A percentile compares a stretch with the other conserved stretches of the same genome.
Evolutionary conservation across 306 rosid species (phyloP).

Genomic region (Pyrus communis): DNA sequence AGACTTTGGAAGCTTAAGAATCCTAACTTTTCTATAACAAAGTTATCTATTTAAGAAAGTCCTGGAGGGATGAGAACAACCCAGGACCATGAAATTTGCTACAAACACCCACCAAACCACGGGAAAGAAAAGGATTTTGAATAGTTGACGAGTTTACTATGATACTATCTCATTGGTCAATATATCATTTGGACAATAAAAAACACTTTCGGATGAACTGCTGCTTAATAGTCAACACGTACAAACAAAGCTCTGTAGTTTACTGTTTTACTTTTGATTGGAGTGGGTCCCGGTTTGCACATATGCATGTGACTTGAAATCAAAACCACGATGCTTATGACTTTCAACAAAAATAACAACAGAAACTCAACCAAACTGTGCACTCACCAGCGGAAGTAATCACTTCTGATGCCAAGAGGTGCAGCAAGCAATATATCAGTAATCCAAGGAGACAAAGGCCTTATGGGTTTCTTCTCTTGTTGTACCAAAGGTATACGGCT

Average conservation of each 20-base stretch:
- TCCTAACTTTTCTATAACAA: background rate
- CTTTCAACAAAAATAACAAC: background rate
- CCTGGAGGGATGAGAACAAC: background rate
- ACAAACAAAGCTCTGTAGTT: background rate
- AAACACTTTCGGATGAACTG: background rate
- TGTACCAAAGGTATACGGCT: conserved; percentile 35
- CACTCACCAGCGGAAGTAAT: conserved; percentile 94
- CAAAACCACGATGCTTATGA: background rate
- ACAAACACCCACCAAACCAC: background rate
- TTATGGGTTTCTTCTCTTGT: conserved; percentile 77
- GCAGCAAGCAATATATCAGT: conserved; percentile 88
- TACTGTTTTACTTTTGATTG: background rate
- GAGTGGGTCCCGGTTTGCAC: background rate
- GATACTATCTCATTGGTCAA: background rate
- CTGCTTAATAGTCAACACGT: background rate
- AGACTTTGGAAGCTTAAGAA: background rate
- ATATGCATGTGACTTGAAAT: background rate
- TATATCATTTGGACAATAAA: background rate
- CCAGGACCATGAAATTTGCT: background rate
- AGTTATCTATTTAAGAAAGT: background rate
- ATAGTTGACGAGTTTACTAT: background rate
- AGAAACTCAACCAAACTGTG: background rate
- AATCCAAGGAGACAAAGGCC: conserved; percentile 97
- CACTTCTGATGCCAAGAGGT: conserved; percentile 88
- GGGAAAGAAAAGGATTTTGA: background rate